These are phyloP conservation scores for Aphanocladium album DNA, from an alignment of 2,329 filamentous ascomycete genomes.

Conservation along the genomic window DNA sequence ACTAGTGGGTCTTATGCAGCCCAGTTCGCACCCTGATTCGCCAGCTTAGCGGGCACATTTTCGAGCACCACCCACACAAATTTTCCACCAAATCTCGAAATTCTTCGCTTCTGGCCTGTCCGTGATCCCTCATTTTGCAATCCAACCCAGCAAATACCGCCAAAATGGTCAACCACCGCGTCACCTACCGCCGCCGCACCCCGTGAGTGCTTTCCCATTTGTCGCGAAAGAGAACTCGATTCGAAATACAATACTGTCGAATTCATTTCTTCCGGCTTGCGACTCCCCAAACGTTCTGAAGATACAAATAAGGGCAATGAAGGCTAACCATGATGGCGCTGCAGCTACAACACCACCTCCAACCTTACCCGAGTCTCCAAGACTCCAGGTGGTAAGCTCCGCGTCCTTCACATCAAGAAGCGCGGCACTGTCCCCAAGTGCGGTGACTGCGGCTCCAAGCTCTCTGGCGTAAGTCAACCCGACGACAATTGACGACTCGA, in stretches of 20 bases:
- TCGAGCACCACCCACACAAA: slow-evolving; percentile 36
- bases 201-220: slow-evolving; percentile 52
- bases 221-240: slow-evolving; percentile 3
- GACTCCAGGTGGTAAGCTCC: slow-evolving; percentile 93
- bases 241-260: slow-evolving; percentile 14
- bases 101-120: slow-evolving; percentile 28
- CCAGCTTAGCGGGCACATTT: slow-evolving; percentile 33
- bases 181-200: slow-evolving; percentile 72
- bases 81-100: slow-evolving; percentile 38
- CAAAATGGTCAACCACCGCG: slow-evolving; percentile 56
- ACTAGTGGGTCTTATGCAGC: slow-evolving; percentile 6
- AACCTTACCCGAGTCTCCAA: slow-evolving; percentile 95
- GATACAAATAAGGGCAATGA: slow-evolving; percentile 1
- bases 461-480: slow-evolving; percentile 80
- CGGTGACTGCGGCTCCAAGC: slow-evolving; percentile 97
- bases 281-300: background rate
- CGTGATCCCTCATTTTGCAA: slow-evolving; percentile 30
- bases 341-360: slow-evolving; percentile 94
- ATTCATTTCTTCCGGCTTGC: slow-evolving; percentile 15
- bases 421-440: slow-evolving; percentile 97
- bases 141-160: slow-evolving; percentile 35
- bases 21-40: slow-evolving; percentile 29
- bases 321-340: slow-evolving; percentile 16
- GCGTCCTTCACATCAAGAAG: slow-evolving; percentile 99
- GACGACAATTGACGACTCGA: slow-evolving; percentile 6